Evolutionary conservation across 2,329 filamentous ascomycete genomes (phyloP).

Genomic region (Ilyonectria mors-panacis): DNA sequence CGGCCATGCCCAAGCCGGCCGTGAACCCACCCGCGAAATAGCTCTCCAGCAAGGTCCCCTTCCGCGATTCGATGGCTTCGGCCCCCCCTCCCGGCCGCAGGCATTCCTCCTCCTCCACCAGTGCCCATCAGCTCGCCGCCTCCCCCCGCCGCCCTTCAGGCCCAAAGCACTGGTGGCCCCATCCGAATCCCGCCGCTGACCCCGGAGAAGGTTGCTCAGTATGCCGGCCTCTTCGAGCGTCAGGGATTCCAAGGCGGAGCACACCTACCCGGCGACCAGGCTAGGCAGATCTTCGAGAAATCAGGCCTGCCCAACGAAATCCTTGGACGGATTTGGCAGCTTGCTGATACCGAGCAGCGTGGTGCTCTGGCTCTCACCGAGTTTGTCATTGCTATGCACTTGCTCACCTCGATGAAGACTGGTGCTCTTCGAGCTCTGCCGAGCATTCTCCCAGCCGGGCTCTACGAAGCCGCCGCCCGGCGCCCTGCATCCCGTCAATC

Average conservation of each 20-base stretch:
- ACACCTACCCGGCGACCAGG: conserved; percentile 85
- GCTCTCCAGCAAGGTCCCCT: conserved; percentile 90
- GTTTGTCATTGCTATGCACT: conserved; percentile 98
- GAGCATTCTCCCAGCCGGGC: conserved; percentile 82
- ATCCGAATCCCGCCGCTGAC: conserved; percentile 91
- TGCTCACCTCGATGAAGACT: conserved; percentile 92
- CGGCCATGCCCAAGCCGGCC: conserved; percentile 92
- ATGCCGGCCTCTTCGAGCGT: conserved; percentile 90
- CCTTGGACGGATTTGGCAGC: conserved; percentile 94
- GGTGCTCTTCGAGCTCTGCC: conserved; percentile 86
- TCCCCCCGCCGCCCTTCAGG: conserved; percentile 66
- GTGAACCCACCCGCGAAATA: conserved; percentile 84
- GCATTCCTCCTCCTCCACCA: conserved; percentile 62
- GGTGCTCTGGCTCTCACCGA: conserved; percentile 89
- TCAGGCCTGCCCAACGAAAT: conserved; percentile 91
- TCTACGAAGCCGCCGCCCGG: conserved; percentile 92
- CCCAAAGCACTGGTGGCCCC: conserved; percentile 75
- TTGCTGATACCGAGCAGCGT: conserved; percentile 93
- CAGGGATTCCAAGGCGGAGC: conserved; percentile 79
- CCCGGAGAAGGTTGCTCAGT: conserved; percentile 91
- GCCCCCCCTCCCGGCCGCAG: conserved; percentile 49
- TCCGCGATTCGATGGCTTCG: conserved; percentile 89
- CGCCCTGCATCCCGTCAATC: conserved; percentile 67
- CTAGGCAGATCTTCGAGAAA: conserved; percentile 95
- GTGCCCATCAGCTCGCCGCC: conserved; percentile 57